phyloP scores from a whole-genome alignment of 495 filamentous ascomycete species.

The Talaromyces nanjingensis region DNA sequence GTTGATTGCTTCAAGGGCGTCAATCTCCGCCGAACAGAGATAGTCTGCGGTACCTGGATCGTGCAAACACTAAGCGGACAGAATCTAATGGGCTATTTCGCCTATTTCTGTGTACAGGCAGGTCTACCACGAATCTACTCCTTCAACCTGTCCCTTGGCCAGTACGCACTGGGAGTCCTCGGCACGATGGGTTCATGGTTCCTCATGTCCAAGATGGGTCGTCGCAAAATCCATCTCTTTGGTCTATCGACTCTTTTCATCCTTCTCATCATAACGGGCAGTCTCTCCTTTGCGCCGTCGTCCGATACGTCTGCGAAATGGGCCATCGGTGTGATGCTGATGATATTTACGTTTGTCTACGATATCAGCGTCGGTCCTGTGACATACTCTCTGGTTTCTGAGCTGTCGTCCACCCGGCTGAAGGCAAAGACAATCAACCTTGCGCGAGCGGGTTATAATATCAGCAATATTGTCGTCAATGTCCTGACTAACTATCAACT shows the following conservation, averaged over 20 bases:
- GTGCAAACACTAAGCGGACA: conserved; percentile 24
- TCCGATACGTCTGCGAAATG: conserved; percentile 17
- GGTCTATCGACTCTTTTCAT: conserved; percentile 15
- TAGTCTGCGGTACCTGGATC: conserved; percentile 53
- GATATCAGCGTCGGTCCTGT: conserved; percentile 35
- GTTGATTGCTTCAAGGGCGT: conserved; percentile 57
- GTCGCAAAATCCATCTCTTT: conserved; percentile 35
- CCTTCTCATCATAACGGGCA: not conserved
- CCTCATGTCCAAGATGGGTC: conserved; percentile 36
- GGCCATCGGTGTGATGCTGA: conserved; percentile 23
- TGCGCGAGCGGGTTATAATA: conserved; percentile 27
- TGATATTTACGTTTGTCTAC: conserved; percentile 35
- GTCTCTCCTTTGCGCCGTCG: conserved; percentile 6
- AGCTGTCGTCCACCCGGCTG: conserved; percentile 30
- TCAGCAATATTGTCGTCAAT: conserved; percentile 21
- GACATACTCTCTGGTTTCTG: conserved; percentile 25
- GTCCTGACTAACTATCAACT: conserved; percentile 28
- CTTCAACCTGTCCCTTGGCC: conserved; percentile 27
- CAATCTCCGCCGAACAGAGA: conserved; percentile 55
- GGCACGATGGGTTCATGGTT: conserved; percentile 47
- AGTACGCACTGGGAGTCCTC: conserved; percentile 38
- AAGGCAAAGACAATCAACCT: conserved; percentile 31
- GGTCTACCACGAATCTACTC: conserved; percentile 22
- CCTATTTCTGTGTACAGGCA: conserved; percentile 39
- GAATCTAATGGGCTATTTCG: conserved; percentile 21